Conservation (phyloP, 1,284 basidiomycete species). For the Dichomitus squalens region DNA sequence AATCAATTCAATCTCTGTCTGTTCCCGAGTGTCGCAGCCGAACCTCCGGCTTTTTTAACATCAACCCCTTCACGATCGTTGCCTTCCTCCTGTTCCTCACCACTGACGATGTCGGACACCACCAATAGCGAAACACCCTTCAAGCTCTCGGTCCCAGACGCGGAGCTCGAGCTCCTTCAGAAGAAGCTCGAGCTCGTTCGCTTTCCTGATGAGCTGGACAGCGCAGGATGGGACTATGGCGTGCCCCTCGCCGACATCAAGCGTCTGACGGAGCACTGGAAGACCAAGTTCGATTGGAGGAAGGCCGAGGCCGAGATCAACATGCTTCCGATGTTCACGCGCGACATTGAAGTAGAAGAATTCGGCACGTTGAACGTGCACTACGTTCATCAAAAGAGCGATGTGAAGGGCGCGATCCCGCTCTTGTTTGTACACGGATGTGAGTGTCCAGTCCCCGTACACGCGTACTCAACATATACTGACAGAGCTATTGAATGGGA, state of each 20-base stretch:
- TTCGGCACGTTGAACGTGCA: conserved; percentile 47
- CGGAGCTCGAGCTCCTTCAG: conserved; percentile 37
- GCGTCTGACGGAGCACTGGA: conserved; percentile 46
- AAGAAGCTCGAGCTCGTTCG: conserved; percentile 42
- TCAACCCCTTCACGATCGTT: no score
- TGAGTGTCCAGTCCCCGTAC: conserved; percentile 29
- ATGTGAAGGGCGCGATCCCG: conserved; percentile 44
- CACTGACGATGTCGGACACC: background rate
- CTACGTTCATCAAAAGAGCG: conserved; percentile 51
- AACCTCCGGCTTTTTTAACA: no score
- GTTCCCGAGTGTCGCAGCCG: no score
- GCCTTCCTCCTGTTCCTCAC: background rate
- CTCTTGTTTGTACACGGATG: conserved; percentile 56
- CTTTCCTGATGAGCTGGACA: conserved; percentile 51
- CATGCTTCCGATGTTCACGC: conserved; percentile 4
- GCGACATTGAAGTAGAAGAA: conserved; percentile 45
- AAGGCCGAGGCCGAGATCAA: conserved; percentile 34
- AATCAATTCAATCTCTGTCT: no score
- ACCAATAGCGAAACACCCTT: conserved; percentile 37
- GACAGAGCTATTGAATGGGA: background rate
- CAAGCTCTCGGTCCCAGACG: conserved; percentile 43
- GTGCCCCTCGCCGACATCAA: conserved; percentile 47
- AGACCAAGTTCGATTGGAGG: conserved; percentile 49
- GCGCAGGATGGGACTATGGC: conserved; percentile 47
- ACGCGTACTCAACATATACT: background rate